Conservation (phyloP, 2,329 filamentous ascomycete species). For the Colletotrichum camelliae region DNA sequence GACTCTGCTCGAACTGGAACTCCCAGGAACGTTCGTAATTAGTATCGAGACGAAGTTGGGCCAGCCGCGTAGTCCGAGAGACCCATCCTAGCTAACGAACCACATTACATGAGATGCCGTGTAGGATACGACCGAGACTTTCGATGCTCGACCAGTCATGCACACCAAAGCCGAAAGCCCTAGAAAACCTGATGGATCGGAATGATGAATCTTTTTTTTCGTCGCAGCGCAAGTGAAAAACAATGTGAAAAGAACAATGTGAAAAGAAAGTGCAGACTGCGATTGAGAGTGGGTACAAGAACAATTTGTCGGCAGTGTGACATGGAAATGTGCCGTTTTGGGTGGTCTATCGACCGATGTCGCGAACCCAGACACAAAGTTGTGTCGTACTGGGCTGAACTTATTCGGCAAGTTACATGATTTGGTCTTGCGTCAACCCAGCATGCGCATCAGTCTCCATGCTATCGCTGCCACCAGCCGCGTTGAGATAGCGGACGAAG, state of each 20-base stretch:
- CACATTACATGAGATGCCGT: not conserved
- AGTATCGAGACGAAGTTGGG: not conserved
- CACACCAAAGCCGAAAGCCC: not conserved
- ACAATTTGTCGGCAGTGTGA: not conserved
- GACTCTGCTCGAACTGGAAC: not conserved
- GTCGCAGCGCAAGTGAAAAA: not conserved
- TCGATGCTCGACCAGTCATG: not conserved
- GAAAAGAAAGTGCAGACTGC: not conserved
- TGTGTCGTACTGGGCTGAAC: not conserved
- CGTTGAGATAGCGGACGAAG: conserved; percentile 90
- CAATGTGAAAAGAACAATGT: not conserved
- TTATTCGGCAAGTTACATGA: conserved; percentile 69
- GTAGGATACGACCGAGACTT: not conserved
- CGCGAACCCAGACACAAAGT: not conserved
- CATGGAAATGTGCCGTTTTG: not conserved
- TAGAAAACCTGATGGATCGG: not conserved
- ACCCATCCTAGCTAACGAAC: not conserved
- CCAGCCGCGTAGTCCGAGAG: not conserved
- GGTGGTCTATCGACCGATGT: not conserved
- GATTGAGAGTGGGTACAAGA: not conserved
- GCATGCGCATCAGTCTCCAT: conserved; percentile 84
- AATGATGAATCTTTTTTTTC: not conserved
- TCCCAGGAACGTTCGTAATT: not conserved
- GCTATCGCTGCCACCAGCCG: conserved; percentile 64
- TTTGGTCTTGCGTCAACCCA: conserved; percentile 94